Base-by-base conservation (phyloP, 805 yeast species). In the Saccharomyces eubayanus region DNA sequence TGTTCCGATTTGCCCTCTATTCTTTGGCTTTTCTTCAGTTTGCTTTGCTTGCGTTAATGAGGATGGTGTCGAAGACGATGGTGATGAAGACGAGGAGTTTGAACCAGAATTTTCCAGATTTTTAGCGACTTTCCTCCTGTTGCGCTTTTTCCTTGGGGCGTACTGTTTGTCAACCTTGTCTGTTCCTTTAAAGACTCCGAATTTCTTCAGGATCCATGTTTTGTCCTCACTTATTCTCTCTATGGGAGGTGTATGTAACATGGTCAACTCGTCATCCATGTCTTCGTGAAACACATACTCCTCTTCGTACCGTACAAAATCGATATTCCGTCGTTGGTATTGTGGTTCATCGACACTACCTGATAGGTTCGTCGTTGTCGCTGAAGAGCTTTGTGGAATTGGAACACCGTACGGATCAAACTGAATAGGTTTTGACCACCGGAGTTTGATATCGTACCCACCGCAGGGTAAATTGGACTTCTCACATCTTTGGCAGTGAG, bases 371-470 rank as follows among this genome's bases (percentile, higher is more conserved):
- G 28, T 55, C 54, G 5, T 58, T 52, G 31, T 57, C 49, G 2
- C 68, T 77, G 28, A 61, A 36, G 43, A 36, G 24, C 16, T 36
- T 36, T 36, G 43, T 36, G 43, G 12, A 4, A 36, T 36, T 59
- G 24, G 31, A 40, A 47, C 54, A 0, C 83, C 84, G 53, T 71
- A 76, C 46, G 64, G 67, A 57, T 80, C 80, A 55, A 79, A 81
- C 49, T 69, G 69, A 3, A 80, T 67, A 0, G 88, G 87, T 12
- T 69, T 70, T 2, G 75, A 72, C 96, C 96, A 90, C 55, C 90
- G 73, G 30, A 90, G 77, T 59, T 85, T 87, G 53, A 90, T 84
- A 56, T 82, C 87, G 63, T 89, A 90, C 0, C 96, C 97, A 29
- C 85, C 89, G 63, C 97, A 90, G 2, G 74, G 72, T 28, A 87